Evolutionary conservation across 306 rosid genomes (phyloP), one percentile per base, ranked within the genome.

Genomic region (Pterocarpus macrocarpus): DNA sequence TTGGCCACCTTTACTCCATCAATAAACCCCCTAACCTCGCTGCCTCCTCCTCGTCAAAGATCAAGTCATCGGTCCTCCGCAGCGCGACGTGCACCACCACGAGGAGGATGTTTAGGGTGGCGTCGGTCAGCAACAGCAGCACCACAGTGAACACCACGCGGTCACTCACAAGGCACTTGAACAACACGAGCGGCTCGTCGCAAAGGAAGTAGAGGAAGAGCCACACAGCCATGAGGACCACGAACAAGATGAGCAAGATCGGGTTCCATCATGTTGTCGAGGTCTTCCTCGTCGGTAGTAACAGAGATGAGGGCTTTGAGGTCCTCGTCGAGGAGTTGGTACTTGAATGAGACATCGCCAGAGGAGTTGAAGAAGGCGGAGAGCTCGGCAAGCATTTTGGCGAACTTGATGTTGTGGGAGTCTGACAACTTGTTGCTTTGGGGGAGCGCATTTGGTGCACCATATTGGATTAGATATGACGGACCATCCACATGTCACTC

Each of bases 171-270:
- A 81, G 53, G 17, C 83, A 86, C 17, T 88, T 84, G 44, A 90
- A 68, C 17, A 94, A 0, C 13, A 73, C 30, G 32, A 91, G 83
- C 15, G 98, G 94, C 76, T 90, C 91, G 36, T 88, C 95, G 32
- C 98, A 93, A 76, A 92, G 89, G 87, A 94, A 94, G 77, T 89
- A 92, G 66, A 89, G 87, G 88, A 94, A 90, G 68, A 91, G 64
- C 96, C 96, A 90, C 1, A 66, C 89, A 3, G 88, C 85, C 56
- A 84, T 39, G 85, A 88, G 83, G 14, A 64, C 80, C 39, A 83
- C 5, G 81, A 83, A 85, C 14, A 94, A 97, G 88, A 94, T 83
- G 50, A 94, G 92, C 38, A 97, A 90, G 73, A 92, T 83, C 33
- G 98, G 97, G 81, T 85, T 78, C 92, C 93, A 91, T 22, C 28